Conservation (phyloP, 306 rosid genomes). For the Lotus japonicus region DNA sequence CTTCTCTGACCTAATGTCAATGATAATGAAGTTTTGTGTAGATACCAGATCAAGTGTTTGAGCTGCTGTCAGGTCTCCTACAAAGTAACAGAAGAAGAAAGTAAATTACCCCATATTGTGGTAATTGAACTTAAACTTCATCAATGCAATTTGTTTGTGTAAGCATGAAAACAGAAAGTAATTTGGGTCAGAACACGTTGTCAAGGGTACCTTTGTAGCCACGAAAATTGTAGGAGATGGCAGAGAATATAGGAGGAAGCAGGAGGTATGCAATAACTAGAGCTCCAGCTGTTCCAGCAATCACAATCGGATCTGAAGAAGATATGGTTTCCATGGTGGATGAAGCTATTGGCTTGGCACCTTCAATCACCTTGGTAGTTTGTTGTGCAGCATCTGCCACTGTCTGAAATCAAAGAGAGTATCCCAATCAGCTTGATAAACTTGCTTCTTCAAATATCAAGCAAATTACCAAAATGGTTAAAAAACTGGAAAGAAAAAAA, state of each 20-base stretch:
- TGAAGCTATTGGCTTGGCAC: slow-evolving; percentile 74
- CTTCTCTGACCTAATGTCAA: slow-evolving; percentile 81
- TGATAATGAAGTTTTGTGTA: slow-evolving; percentile 47
- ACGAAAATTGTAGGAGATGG: slow-evolving; percentile 59
- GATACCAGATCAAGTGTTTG: slow-evolving; percentile 81
- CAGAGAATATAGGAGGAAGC: slow-evolving; percentile 83
- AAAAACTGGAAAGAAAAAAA: background rate
- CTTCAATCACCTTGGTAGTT: slow-evolving; percentile 77
- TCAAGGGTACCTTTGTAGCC: slow-evolving; percentile 70
- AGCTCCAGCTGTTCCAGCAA: slow-evolving; percentile 76
- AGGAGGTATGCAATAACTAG: slow-evolving; percentile 61
- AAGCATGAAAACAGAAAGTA: no score
- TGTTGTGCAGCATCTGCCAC: slow-evolving; percentile 77
- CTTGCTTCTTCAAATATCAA: background rate
- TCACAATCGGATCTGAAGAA: slow-evolving; percentile 68
- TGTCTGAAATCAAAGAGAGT: slow-evolving; percentile 49
- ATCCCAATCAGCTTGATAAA: slow-evolving; percentile 1
- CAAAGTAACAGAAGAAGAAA: slow-evolving; percentile 19
- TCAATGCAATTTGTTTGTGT: no score
- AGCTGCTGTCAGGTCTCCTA: slow-evolving; percentile 84
- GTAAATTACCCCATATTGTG: background rate
- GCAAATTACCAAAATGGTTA: background rate
- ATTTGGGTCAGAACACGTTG: background rate
- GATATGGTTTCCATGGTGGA: slow-evolving; percentile 62
- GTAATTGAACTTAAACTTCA: background rate